Evolutionary conservation across 1,284 basidiomycete species (phyloP).

Genomic region (Omphalotus olearius): DNA sequence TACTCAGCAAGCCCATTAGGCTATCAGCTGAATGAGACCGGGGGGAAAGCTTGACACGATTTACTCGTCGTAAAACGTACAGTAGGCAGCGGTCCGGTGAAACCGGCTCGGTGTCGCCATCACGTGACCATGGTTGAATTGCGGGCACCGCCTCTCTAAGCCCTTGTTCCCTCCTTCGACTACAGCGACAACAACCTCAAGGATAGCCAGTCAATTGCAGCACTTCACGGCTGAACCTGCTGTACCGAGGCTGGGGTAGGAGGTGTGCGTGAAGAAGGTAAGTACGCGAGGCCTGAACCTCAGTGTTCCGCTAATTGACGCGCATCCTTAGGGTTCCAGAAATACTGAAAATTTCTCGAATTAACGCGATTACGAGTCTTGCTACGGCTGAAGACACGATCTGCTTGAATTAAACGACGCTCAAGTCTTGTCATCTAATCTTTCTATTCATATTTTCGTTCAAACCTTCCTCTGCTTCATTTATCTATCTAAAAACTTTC

Average conservation of each 20-base stretch:
- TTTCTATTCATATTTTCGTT: slow-evolving; percentile 3
- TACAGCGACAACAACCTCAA: slow-evolving; percentile 8
- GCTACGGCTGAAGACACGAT: slow-evolving; percentile 5
- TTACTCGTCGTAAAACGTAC: no score
- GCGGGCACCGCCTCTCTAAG: not conserved
- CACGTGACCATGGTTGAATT: slow-evolving; percentile 11
- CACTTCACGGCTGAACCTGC: slow-evolving; percentile 6
- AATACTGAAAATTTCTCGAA: slow-evolving; percentile 8
- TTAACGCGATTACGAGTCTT: slow-evolving; percentile 15
- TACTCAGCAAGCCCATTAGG: no score
- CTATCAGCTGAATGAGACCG: no score
- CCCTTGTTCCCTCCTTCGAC: slow-evolving; percentile 14
- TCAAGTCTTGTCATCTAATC: slow-evolving; percentile 1
- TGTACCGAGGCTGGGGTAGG: slow-evolving; percentile 13
- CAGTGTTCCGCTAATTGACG: not conserved
- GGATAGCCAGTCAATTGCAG: slow-evolving; percentile 8
- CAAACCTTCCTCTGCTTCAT: slow-evolving; percentile 4
- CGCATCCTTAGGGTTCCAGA: slow-evolving; percentile 11
- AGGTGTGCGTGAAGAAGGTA: slow-evolving; percentile 10
- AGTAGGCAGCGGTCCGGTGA: no score
- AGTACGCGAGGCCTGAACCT: not conserved
- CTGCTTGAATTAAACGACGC: not conserved
- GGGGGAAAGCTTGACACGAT: no score
- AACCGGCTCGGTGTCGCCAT: not conserved
- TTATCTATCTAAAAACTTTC: not conserved